Evolutionary conservation across 805 yeast species (phyloP).

Genomic region (Helenozyma baotianmanensis): DNA sequence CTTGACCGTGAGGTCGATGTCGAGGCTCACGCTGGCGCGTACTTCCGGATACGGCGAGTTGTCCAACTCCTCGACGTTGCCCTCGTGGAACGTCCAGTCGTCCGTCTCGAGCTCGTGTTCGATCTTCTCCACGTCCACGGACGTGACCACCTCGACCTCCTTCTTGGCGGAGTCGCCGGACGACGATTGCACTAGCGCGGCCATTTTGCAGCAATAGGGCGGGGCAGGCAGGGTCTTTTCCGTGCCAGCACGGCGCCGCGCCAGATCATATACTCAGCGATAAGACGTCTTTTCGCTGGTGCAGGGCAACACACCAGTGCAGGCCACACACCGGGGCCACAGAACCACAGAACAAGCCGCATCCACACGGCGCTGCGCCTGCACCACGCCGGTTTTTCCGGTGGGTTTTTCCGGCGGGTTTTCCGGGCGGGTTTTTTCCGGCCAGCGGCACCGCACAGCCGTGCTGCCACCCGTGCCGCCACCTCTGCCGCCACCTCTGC

Average conservation of each 20-base stretch:
- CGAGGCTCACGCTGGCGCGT: constrained; percentile 18
- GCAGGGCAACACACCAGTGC: too few species aligned
- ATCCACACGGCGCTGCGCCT: too few species aligned
- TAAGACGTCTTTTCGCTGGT: too few species aligned
- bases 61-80: not conserved
- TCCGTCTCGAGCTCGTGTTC: not conserved
- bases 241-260: not conserved
- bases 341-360: too few species aligned
- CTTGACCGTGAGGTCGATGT: constrained; percentile 14
- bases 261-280: too few species aligned
- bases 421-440: too few species aligned
- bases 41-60: constrained; percentile 22
- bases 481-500: too few species aligned
- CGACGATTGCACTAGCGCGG: not conserved
- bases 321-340: too few species aligned
- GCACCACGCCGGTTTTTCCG: too few species aligned
- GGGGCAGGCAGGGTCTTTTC: not conserved
- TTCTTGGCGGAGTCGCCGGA: not conserved
- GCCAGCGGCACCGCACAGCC: too few species aligned
- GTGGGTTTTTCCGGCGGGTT: too few species aligned
- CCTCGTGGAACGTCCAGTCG: constrained; percentile 3
- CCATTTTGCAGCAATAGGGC: not conserved
- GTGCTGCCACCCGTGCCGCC: too few species aligned
- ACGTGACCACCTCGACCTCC: not conserved
- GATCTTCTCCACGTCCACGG: not conserved